Evolutionary conservation across 352 stramenopile genomes (phyloP), one percentile per base, ranked within the genome.

Genomic region (Pythium brachiatum): DNA sequence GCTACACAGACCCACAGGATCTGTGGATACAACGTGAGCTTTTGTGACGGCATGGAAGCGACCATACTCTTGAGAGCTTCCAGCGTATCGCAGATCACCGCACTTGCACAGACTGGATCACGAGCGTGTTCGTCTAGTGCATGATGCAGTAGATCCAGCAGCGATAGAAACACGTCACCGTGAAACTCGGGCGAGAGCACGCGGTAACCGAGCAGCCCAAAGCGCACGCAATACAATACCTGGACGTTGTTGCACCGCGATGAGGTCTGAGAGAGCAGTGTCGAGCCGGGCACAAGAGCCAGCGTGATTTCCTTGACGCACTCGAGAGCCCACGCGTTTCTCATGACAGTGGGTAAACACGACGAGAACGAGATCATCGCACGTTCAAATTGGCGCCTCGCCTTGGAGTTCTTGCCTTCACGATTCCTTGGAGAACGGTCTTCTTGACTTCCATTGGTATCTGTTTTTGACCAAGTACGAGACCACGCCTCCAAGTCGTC

Each of bases 21-120:
- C 65, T 92, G 85, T 1, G 83, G 83, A 32, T 88, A 94, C n/a
- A 94, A 39, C 46, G 74, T 73, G 4, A 92, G 64, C 64, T 80
- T 79, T 9, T 71, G 43, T 2, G 64, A 27, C 11, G 84, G 78
- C 79, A 90, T 94, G 25, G 29, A 59, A 5, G 56, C 32, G 8
- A 85, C 71, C 53, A 89, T 66, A 34, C 65, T 68, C 5, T 64
- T 53, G 4, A 92, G 43, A 7, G 81, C 48, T 0, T 57, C 8
- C 16, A 94, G 53, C 2, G 77, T 90, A 11, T 90, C 81, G 13
- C 47, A 55, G 13, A 84, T 70, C 27, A 92, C 61, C 0, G 60
- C 57, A 39, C 68, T 60, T 0, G 61, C 60, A 15, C 32, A 46
- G 0, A 7, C 36, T 2, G 62, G 53, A 39, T 73, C 68, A 20